phyloP scores from a whole-genome alignment of 441 rosid genomes.

The Pelargonium australe region DNA sequence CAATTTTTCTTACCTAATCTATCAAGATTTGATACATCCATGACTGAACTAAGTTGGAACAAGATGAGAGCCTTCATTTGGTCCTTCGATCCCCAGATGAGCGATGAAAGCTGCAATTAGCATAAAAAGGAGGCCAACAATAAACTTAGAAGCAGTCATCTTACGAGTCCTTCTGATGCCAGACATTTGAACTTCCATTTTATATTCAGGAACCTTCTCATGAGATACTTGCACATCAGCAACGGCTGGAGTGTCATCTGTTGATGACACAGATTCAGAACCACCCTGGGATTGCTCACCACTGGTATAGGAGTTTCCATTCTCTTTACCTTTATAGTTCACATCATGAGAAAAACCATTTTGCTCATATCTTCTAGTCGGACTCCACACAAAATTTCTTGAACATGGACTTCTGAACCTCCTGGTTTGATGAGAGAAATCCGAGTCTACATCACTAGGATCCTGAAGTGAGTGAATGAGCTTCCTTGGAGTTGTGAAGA shows the following conservation, averaged over 20 bases:
- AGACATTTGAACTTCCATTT: constrained; percentile 12
- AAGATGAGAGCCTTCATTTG: constrained; percentile 33
- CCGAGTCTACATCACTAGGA: constrained; percentile 34
- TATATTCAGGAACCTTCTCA: constrained; percentile 18
- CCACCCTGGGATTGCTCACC: constrained; percentile 30
- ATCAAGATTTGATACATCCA: constrained; percentile 11
- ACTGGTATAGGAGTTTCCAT: constrained; percentile 27
- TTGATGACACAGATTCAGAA: constrained; percentile 64
- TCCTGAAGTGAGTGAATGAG: constrained; percentile 86
- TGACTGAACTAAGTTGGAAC: constrained; percentile 60
- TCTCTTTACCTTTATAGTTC: constrained; percentile 33
- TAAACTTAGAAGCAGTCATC: constrained; percentile 29
- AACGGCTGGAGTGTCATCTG: constrained; percentile 40
- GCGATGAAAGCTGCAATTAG: constrained; percentile 33
- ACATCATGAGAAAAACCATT: constrained; percentile 37
- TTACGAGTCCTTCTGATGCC: constrained; percentile 24
- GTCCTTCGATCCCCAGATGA: constrained; percentile 31
- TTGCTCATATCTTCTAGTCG: constrained; percentile 29
- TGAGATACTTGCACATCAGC: constrained; percentile 20
- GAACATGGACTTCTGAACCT: constrained; percentile 49
- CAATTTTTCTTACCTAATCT: background rate
- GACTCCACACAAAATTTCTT: constrained; percentile 34
- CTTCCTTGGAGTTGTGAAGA: constrained; percentile 85
- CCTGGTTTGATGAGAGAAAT: constrained; percentile 37
- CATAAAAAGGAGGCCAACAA: constrained; percentile 32